Percentiles rank a stretch among this genome's conserved stretches.
Conservation (phyloP, 148 eudicot species). For the Pharnaceum exiguum region DNA sequence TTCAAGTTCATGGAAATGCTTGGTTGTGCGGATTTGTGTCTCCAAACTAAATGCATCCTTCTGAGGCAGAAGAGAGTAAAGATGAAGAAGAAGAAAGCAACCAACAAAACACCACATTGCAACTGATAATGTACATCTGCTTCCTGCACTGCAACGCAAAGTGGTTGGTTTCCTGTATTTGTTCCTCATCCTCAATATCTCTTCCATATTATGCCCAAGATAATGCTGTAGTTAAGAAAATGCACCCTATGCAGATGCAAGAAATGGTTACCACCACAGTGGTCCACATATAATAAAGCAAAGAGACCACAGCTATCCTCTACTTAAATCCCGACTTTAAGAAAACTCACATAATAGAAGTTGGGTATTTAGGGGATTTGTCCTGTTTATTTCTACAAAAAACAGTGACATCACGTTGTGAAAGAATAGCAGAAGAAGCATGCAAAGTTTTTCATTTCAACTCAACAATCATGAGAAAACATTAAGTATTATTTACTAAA, state of each 20-base stretch:
- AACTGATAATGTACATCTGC: slow-evolving; percentile 53
- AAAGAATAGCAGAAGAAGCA: not conserved
- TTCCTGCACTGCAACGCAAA: slow-evolving; percentile 86
- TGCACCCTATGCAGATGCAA: slow-evolving; percentile 66
- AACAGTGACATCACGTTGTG: not conserved
- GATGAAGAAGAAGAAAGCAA: slow-evolving; percentile 55
- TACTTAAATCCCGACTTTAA: not conserved
- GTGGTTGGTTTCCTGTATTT: slow-evolving; percentile 84
- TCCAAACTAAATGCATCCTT: slow-evolving; percentile 30
- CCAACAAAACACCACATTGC: slow-evolving; percentile 60
- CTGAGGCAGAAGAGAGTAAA: slow-evolving; percentile 45
- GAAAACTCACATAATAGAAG: not conserved
- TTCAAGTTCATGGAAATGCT: slow-evolving; percentile 55
- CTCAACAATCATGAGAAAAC: no score
- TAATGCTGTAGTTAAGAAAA: slow-evolving; percentile 54
- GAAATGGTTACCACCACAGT: slow-evolving; percentile 38
- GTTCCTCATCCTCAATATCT: slow-evolving; percentile 79
- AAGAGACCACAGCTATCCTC: not conserved
- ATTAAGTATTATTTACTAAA: no score
- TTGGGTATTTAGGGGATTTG: not conserved
- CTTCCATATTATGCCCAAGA: slow-evolving; percentile 53
- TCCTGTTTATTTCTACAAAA: not conserved
- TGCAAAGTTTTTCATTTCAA: not conserved
- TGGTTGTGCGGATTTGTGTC: slow-evolving; percentile 18
- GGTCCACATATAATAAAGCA: slow-evolving; percentile 13